Evolutionary conservation across 345 rosid species (phyloP).

Genomic region (Aquilaria malaccensis): DNA sequence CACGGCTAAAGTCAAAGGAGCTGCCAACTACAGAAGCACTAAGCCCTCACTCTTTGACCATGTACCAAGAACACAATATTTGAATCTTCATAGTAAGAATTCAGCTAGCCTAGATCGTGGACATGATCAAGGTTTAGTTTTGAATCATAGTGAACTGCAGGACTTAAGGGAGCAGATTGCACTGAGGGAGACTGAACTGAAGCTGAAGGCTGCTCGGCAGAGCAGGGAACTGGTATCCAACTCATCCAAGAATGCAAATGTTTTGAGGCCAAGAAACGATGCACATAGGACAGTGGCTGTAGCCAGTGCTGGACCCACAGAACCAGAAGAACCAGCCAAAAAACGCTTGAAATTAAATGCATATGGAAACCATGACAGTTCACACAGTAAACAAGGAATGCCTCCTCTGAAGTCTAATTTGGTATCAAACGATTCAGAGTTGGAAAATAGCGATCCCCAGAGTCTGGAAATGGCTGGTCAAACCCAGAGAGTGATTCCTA

Average conservation of each 20-base stretch:
- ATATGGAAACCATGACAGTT: slow-evolving; percentile 21
- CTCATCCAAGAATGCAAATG: slow-evolving; percentile 17
- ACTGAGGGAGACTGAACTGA: slow-evolving; percentile 71
- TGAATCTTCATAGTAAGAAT: slow-evolving; percentile 26
- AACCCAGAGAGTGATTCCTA: slow-evolving; percentile 22
- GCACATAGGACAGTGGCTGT: slow-evolving; percentile 30
- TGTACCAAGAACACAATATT: slow-evolving; percentile 32
- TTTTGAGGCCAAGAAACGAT: slow-evolving; percentile 23
- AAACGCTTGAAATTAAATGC: slow-evolving; percentile 43
- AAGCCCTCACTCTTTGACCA: slow-evolving; percentile 23
- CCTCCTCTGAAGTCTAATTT: slow-evolving; percentile 23
- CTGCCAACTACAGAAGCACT: slow-evolving; percentile 28
- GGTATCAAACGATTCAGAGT: slow-evolving; percentile 22
- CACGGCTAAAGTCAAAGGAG: slow-evolving; percentile 27
- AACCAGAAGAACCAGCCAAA: slow-evolving; percentile 48
- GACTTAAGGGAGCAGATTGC: slow-evolving; percentile 96
- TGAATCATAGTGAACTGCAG: slow-evolving; percentile 44
- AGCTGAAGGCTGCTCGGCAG: slow-evolving; percentile 58
- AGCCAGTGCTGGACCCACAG: slow-evolving; percentile 19
- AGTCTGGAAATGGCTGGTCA: slow-evolving; percentile 19
- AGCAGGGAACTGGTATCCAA: slow-evolving; percentile 39
- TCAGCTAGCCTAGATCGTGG: slow-evolving; percentile 34
- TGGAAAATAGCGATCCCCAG: slow-evolving; percentile 18
- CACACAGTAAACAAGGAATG: slow-evolving; percentile 23
- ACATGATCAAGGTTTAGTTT: slow-evolving; percentile 32